Evolutionary conservation across 176 grass and related monocot species (phyloP).

Genomic region (Themeda triandra): DNA sequence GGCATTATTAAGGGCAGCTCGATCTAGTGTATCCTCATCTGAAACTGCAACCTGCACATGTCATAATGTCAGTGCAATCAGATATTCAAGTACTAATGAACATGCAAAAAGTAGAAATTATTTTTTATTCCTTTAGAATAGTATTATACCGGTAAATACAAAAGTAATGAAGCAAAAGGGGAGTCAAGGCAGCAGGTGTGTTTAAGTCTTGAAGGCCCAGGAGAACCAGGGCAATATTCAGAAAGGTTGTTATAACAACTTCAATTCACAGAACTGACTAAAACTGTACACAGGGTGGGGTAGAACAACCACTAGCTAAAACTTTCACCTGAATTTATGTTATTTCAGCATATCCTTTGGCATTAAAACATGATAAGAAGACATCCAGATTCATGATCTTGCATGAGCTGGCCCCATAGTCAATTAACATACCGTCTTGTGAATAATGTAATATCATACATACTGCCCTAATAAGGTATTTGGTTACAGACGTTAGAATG

Average conservation of each 20-base stretch:
- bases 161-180: background rate
- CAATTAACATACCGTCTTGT: background rate
- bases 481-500: background rate
- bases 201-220: background rate
- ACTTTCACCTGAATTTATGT: background rate
- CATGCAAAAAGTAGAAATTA: background rate
- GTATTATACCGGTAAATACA: background rate
- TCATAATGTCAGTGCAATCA: background rate
- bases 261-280: background rate
- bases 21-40: conserved; percentile 50
- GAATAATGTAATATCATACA: background rate
- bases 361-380: background rate
- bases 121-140: background rate
- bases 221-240: background rate
- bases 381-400: background rate
- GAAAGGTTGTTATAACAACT: background rate
- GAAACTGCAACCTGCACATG: conserved; percentile 49
- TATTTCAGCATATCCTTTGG: background rate
- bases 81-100: background rate
- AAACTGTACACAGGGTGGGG: background rate
- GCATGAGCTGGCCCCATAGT: background rate
- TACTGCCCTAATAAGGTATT: background rate
- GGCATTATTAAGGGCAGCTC: conserved; percentile 49
- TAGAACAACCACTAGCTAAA: background rate
- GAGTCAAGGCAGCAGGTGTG: background rate